Evolutionary conservation across 129 eudicot species (phyloP).

Genomic region (Pseudognaphalium luteoalbum): DNA sequence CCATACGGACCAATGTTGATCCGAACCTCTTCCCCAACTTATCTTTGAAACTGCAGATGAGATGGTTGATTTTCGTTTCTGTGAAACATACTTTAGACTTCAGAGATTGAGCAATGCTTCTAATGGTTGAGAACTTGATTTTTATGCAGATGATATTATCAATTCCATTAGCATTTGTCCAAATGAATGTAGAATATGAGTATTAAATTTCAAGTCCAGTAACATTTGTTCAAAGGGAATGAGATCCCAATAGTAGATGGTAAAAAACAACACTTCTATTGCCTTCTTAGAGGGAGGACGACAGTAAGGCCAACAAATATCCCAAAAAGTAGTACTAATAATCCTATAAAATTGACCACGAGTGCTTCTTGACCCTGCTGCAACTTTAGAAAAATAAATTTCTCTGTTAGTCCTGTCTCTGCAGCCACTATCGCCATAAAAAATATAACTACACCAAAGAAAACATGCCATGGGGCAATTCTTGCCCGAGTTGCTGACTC

Average conservation of each 20-base stretch:
- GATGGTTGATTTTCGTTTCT: too few species aligned
- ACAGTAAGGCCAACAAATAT: conserved; percentile 44
- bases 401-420: conserved; percentile 51
- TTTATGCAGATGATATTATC: too few species aligned
- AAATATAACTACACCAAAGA: conserved; percentile 50
- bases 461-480: conserved; percentile 60
- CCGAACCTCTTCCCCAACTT: not conserved
- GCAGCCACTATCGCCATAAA: conserved; percentile 52
- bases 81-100: not conserved
- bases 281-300: conserved; percentile 30
- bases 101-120: not conserved
- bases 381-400: conserved; percentile 44
- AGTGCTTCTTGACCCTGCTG: conserved; percentile 57
- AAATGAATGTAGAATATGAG: too few species aligned
- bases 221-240: not conserved
- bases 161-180: too few species aligned
- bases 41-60: not conserved
- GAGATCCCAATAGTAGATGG: too few species aligned
- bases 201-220: too few species aligned
- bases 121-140: not conserved
- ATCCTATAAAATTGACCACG: conserved; percentile 62
- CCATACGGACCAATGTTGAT: too few species aligned
- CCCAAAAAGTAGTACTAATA: conserved; percentile 55
- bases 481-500: conserved; percentile 45
- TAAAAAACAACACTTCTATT: conserved; percentile 14